phyloP scores from a whole-genome alignment of 106 monocot genomes.

The Acanthochlamys bracteata region DNA sequence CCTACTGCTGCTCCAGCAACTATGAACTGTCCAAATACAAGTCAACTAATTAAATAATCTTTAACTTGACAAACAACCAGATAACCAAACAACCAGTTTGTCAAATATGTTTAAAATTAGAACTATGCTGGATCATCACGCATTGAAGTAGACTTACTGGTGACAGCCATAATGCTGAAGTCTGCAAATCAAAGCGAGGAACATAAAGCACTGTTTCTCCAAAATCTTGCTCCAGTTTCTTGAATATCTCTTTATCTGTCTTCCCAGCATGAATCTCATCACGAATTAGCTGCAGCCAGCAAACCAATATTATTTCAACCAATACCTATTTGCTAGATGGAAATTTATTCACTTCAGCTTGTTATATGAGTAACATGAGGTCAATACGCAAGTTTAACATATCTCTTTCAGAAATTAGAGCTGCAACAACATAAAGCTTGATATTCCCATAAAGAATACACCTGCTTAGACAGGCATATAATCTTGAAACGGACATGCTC shows the following conservation, averaged over 20 bases:
- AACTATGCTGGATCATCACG: no score
- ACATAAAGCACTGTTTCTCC: slow-evolving; percentile 81
- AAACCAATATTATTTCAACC: not conserved
- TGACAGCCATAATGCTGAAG: slow-evolving; percentile 80
- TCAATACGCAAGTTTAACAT: no score
- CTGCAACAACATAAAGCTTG: no score
- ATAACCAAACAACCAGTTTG: no score
- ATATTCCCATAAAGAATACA: no score
- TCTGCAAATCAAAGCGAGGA: slow-evolving; percentile 77
- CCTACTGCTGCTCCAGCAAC: slow-evolving; percentile 58
- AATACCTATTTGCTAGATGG: no score
- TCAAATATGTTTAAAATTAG: no score
- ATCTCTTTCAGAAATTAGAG: no score
- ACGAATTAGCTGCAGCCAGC: slow-evolving; percentile 52
- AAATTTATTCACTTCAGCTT: no score
- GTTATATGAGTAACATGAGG: no score
- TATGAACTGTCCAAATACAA: slow-evolving; percentile 35
- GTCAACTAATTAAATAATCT: not conserved
- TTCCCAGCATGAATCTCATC: slow-evolving; percentile 74
- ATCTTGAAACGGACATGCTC: no score
- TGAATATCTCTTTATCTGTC: slow-evolving; percentile 77
- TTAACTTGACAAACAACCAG: not conserved
- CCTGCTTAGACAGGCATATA: no score
- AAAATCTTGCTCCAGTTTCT: slow-evolving; percentile 74
- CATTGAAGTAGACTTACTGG: slow-evolving; percentile 37